Evolutionary conservation across 331 rosid species (phyloP).

Genomic region (Rosa hybrid): DNA sequence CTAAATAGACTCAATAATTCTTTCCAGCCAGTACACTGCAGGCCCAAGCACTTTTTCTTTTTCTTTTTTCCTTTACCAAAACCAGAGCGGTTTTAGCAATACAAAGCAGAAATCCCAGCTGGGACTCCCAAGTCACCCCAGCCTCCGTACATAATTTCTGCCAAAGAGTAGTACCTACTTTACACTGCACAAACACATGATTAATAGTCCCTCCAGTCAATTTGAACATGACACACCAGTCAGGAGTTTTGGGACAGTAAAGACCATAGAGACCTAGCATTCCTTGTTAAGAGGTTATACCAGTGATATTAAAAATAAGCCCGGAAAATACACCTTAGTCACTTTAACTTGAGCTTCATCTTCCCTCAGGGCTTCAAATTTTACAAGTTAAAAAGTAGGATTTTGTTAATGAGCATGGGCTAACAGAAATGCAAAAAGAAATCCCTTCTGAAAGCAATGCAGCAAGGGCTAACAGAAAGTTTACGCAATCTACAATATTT

Average conservation of each 20-base stretch:
- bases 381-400: no score
- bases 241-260: no score
- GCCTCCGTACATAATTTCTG: neutral
- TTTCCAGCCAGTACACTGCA: no score
- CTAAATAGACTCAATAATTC: neutral
- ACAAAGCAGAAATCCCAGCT: neutral
- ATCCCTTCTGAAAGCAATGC: neutral
- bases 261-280: neutral
- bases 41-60: no score
- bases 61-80: no score
- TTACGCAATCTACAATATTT: neutral
- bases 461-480: neutral
- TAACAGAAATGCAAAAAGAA: neutral
- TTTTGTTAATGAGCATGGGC: no score
- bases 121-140: neutral
- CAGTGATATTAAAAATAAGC: neutral
- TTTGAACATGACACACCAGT: neutral
- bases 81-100: no score
- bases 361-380: neutral
- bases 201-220: neutral
- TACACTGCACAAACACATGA: neutral
- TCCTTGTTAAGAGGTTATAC: neutral
- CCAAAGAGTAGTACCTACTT: neutral
- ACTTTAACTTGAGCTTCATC: neutral
- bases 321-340: neutral